Base-by-base conservation (phyloP, 169 alveolate species). In the Ichthyophthirius multifiliis region DNA sequence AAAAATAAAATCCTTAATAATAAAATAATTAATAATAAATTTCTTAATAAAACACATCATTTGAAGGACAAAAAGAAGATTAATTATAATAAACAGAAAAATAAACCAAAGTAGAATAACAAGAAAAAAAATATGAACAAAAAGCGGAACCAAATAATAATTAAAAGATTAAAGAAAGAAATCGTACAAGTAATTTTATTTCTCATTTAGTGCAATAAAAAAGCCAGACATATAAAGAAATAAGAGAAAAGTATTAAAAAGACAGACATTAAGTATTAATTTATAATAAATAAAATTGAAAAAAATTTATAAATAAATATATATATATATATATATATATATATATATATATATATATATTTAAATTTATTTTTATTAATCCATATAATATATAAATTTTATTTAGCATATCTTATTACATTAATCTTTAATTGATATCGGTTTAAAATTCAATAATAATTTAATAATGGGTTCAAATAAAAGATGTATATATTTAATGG, bases 381-480 rank as follows among this genome's bases (percentile, higher is more conserved):
- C 23, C 4, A 16, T 2, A 46, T 18, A 18, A 15, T 6, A n/a
- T 47, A 27, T 55, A 55, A 23, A 55, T 55, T 20, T 20, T 55
- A n/a, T 27, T 20, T 18, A 55, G 71, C 23, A 16, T n/a, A 27
- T 39, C 18, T 55, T 55, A 55, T 39, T 30, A 27, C 86, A 81
- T 55, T 76, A 46, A 4, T 46, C 81, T 20, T 37, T 81, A 18
- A 71, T 81, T 0, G 82, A 81, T 5, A 18, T 81, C 7, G 74
- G 82, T 13, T 27, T 81, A 18, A 23, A 67, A 48, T 47, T 71
- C 39, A 23, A 71, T 32, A 48, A 73, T 81, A 82, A 67, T 0
- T 46, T 37, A n/a, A 39, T 67, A 23, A 71, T 81, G 4, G 86
- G 86, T n/a, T 81, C 86, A 3, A 81, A 76, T 30, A 55, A 74